Conservation (phyloP, 2,329 filamentous ascomycete genomes). For the Phyllosticta paracitricarpa region DNA sequence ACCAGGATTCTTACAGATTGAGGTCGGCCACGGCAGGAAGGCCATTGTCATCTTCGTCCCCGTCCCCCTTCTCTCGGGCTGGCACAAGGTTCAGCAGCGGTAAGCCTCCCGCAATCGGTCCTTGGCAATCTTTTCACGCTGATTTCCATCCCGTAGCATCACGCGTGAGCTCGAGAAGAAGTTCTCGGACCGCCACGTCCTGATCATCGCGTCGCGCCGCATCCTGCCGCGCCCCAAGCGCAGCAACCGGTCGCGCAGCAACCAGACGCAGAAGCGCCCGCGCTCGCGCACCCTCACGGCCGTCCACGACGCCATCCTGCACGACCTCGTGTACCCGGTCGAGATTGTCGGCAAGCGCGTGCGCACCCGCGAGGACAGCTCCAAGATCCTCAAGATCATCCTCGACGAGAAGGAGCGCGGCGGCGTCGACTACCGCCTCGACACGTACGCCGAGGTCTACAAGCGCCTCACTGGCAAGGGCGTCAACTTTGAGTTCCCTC, state of each 20-base stretch:
- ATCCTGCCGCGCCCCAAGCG: conserved; percentile 98
- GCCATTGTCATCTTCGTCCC: conserved; percentile 99
- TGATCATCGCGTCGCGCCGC: conserved; percentile 97
- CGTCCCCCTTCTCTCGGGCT: conserved; percentile 93
- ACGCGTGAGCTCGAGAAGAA: conserved; percentile 99
- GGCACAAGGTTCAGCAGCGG: conserved; percentile 99
- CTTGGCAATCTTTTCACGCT: conserved; percentile 1
- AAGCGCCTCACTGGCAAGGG: conserved; percentile 91
- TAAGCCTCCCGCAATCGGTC: conserved; percentile 44
- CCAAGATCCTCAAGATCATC: conserved; percentile 97
- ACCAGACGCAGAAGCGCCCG: conserved; percentile 96
- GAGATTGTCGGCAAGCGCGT: conserved; percentile 99
- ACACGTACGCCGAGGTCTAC: conserved; percentile 99
- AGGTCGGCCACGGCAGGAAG: conserved; percentile 99
- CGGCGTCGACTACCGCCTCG: conserved; percentile 97
- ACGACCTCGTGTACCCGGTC: conserved; percentile 97
- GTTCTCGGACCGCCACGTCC: conserved; percentile 99
- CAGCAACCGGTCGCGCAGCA: conserved; percentile 91
- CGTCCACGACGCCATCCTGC: conserved; percentile 96
- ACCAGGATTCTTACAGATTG: conserved; percentile 67
- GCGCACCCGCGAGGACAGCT: conserved; percentile 97
- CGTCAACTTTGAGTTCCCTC: conserved; percentile 98
- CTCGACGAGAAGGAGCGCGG: conserved; percentile 99
- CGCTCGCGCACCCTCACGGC: conserved; percentile 95
- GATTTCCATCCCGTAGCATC: conserved; percentile 49